phyloP scores from a whole-genome alignment of 306 rosid genomes.

The Lathyrus aphaca region DNA sequence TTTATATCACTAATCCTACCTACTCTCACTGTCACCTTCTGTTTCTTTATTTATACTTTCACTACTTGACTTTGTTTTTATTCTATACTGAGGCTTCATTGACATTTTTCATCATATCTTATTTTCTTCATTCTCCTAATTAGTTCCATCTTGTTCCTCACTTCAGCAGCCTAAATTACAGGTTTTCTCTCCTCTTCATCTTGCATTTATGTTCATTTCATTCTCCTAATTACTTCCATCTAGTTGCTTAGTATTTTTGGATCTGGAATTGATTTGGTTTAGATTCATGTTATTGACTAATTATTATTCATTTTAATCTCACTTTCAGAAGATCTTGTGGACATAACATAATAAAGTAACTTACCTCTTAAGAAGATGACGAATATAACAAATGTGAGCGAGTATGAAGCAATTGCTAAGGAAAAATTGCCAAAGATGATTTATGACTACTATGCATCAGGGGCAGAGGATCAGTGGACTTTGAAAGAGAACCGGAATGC shows the following conservation, averaged over 20 bases:
- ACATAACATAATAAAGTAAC: background rate
- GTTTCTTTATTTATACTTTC: background rate
- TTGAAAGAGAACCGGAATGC: conserved; percentile 78
- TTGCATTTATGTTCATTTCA: background rate
- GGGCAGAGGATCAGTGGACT: conserved; percentile 97
- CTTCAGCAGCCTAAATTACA: background rate
- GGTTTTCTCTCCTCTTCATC: background rate
- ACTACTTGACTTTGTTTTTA: background rate
- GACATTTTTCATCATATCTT: background rate
- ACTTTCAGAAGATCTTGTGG: background rate
- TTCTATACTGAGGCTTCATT: too few relatives aligned
- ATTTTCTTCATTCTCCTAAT: background rate
- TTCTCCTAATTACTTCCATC: background rate
- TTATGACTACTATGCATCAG: conserved; percentile 90
- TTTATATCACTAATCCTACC: background rate
- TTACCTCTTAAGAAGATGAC: background rate
- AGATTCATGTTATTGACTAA: conserved; percentile 21
- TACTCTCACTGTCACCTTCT: background rate
- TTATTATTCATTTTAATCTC: background rate
- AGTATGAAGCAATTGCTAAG: conserved; percentile 87
- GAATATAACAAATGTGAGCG: conserved; percentile 80
- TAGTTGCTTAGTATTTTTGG: conserved; percentile 4
- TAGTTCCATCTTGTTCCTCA: background rate
- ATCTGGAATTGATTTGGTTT: conserved; percentile 30
- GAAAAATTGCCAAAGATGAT: conserved; percentile 85